phyloP scores from a whole-genome alignment of 2,329 filamentous ascomycete species.

The Chaetomium globosum region DNA sequence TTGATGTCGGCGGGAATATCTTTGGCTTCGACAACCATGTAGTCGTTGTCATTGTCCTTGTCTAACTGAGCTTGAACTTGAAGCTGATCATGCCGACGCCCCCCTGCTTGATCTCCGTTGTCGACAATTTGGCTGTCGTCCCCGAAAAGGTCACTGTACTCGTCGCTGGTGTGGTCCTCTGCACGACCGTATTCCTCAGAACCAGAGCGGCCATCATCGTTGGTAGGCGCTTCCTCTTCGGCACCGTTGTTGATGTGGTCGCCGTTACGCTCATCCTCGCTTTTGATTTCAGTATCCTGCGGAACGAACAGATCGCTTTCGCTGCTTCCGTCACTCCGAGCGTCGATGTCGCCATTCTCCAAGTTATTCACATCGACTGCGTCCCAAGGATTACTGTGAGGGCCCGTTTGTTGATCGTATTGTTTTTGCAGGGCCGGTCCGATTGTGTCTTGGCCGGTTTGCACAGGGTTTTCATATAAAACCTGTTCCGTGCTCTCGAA shows the following conservation, averaged over 20 bases:
- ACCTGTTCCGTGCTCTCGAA: too few relatives aligned
- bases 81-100: neutral
- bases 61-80: neutral
- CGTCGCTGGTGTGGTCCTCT: neutral
- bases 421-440: too few relatives aligned
- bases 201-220: neutral
- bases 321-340: neutral
- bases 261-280: neutral
- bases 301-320: neutral
- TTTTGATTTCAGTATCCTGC: slow-evolving; percentile 10
- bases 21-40: neutral
- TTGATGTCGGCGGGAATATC: neutral
- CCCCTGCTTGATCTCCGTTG: neutral
- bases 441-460: too few relatives aligned
- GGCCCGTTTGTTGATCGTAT: neutral
- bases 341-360: neutral
- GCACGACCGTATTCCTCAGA: neutral
- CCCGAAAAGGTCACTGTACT: neutral
- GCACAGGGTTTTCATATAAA: too few relatives aligned
- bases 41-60: neutral
- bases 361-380: neutral
- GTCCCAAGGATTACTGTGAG: neutral
- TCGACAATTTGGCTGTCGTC: neutral
- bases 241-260: neutral
- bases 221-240: neutral